phyloP scores from a whole-genome alignment of 805 yeast species.

The Wickerhamomyces subpelliculosus region DNA sequence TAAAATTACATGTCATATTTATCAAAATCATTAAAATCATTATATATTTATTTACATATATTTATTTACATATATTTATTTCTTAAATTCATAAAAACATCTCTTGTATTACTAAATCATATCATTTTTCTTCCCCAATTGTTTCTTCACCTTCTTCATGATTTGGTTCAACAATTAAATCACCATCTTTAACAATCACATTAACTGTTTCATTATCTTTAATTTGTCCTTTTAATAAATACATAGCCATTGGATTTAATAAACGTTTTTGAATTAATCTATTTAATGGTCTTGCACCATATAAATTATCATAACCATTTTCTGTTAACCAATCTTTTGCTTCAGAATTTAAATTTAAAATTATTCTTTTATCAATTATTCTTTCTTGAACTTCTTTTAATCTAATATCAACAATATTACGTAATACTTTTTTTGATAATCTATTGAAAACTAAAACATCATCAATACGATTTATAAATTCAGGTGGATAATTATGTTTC shows the following conservation, averaged over 20 bases:
- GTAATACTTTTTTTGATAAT: slow-evolving; percentile 66
- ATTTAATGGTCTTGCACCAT: slow-evolving; percentile 96
- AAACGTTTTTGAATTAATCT: slow-evolving; percentile 76
- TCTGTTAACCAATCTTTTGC: slow-evolving; percentile 78
- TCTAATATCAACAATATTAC: slow-evolving; percentile 80
- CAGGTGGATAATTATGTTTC: slow-evolving; percentile 81
- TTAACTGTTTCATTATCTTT: slow-evolving; percentile 47
- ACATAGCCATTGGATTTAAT: slow-evolving; percentile 83
- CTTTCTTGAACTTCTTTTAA: slow-evolving; percentile 76
- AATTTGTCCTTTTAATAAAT: slow-evolving; percentile 74
- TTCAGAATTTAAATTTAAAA: slow-evolving; percentile 43
- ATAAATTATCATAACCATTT: slow-evolving; percentile 83
- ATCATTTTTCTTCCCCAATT: background rate
- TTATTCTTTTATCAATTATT: slow-evolving; percentile 70
- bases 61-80: no score
- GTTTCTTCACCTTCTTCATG: slow-evolving; percentile 29
- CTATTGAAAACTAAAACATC: slow-evolving; percentile 92
- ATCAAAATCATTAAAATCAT: no score
- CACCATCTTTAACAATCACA: slow-evolving; percentile 39
- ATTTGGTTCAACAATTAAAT: slow-evolving; percentile 39
- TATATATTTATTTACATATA: no score
- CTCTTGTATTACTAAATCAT: no score
- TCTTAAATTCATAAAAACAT: no score
- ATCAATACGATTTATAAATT: slow-evolving; percentile 89
- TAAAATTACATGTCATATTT: background rate